Base-by-base conservation (phyloP, 805 yeast genomes). In the Pichia manshurica region DNA sequence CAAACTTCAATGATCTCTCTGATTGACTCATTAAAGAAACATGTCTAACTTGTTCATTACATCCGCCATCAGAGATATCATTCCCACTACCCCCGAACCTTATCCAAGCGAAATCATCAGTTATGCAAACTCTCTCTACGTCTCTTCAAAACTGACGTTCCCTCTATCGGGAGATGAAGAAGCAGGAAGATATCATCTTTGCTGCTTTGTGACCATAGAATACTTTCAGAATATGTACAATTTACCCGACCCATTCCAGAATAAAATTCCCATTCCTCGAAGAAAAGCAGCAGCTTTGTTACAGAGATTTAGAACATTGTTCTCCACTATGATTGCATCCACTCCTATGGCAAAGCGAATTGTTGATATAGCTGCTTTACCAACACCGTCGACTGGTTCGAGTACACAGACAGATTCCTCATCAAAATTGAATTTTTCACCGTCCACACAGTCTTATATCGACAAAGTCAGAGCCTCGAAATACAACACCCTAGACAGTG, bases 181-280 rank as follows among this genome's bases (percentile, higher is more conserved):
- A 53, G 67, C 75, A 2, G 88, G 87, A 1, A 67, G 91, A 46
- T 73, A 73, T 47, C 90, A 84, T 59, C 60, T 85, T 12, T 81
- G 88, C 60, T 84, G 88, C 5, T 77, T 67, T 52, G 59, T 83
- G 21, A 82, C 86, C 0, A 74, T 75, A 13, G 80, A 79, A 48
- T 70, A 71, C 51, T 71, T 75, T 38, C 65, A 66, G 12, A 64
- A 67, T 10, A 64, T 64, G 32, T 65, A 76, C 38, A 62, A 70
- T 3, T 66, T 79, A 8, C 75, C 83, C 0, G 66, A 67, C 3
- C 85, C 84, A 6, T 66, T 66, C 31, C 44, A 68, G 33, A 73
- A 71, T 41, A 73, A 71, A 51, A 74, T 84, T 1, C 91, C 93
- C 0, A 62, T 82, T 3, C 85, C 81, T 13, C 69, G 70, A 1